Percentiles rank a stretch among this genome's conserved stretches.
Evolutionary conservation across 805 yeast species (phyloP).

Genomic region (Sugiyamaella chiloensis): DNA sequence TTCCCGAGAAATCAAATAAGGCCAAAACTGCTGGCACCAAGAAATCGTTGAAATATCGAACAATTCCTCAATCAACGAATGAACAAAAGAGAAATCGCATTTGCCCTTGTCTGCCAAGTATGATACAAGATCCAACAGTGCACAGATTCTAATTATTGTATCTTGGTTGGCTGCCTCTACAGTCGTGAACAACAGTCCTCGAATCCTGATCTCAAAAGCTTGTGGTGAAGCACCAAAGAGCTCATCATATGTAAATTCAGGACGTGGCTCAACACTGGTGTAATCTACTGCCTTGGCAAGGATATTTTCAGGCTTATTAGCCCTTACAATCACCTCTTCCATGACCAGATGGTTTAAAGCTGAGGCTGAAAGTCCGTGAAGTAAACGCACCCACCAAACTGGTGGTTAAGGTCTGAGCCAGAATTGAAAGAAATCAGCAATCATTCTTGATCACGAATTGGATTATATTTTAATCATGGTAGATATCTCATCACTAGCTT

Average conservation of each 20-base stretch:
- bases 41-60: constrained; percentile 33
- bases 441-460: no score
- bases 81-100: constrained; percentile 23
- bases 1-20: constrained; percentile 32
- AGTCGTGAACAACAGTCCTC: neutral
- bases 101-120: constrained; percentile 10
- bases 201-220: neutral
- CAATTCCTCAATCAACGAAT: constrained; percentile 32
- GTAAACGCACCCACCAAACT: no score
- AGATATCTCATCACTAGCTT: no score
- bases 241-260: neutral
- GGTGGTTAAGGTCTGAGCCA: no score
- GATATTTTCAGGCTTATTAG: neutral
- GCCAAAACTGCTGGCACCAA: constrained; percentile 38
- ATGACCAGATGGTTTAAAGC: no score
- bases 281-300: neutral
- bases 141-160: constrained; percentile 14
- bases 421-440: no score
- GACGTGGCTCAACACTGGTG: neutral
- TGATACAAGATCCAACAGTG: constrained; percentile 23
- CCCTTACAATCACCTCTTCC: neutral
- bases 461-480: no score
- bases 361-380: no score
- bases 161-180: neutral
- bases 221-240: neutral